These are phyloP conservation scores for Phytophthora uliginosa DNA, from an alignment of 352 stramenopile species.

Conservation along the genomic window DNA sequence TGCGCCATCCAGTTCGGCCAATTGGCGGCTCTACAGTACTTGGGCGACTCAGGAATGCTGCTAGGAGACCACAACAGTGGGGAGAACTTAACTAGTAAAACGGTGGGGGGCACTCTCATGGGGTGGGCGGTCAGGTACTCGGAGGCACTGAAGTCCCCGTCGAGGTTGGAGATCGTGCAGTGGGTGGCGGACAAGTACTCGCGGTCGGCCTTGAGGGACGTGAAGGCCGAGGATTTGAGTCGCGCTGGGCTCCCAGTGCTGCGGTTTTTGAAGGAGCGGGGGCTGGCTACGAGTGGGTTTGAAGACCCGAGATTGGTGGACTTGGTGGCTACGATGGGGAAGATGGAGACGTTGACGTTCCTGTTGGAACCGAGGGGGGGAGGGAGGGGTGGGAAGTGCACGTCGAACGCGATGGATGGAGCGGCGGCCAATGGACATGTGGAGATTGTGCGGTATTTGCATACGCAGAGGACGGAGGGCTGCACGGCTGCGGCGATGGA, in stretches of 20 bases:
- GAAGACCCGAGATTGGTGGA: conserved; percentile 36
- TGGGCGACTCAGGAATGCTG: conserved; percentile 22
- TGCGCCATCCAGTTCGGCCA: conserved; percentile 46
- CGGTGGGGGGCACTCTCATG: conserved; percentile 27
- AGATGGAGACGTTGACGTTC: conserved; percentile 30
- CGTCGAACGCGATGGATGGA: conserved; percentile 43
- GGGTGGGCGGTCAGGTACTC: conserved; percentile 42
- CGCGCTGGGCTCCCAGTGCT: conserved; percentile 29
- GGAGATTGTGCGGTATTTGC: conserved; percentile 47
- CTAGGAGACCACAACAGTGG: conserved; percentile 1
- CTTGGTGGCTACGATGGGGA: conserved; percentile 35
- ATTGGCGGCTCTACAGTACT: conserved; percentile 38
- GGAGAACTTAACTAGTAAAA: conserved; percentile 19
- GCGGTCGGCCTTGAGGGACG: conserved; percentile 18
- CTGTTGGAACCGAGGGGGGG: conserved; percentile 16
- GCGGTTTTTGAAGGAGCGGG: conserved; percentile 18
- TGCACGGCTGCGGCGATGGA: conserved; percentile 62
- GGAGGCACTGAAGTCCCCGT: conserved; percentile 7
- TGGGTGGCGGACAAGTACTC: conserved; percentile 33
- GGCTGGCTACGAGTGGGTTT: conserved; percentile 27
- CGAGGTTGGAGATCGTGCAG: conserved; percentile 41
- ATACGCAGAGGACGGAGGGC: conserved; percentile 18
- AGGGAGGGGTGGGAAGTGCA: conserved; percentile 16
- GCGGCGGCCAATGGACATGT: conserved; percentile 47
- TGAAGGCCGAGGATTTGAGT: conserved; percentile 44